Base-by-base conservation (phyloP, 1,284 basidiomycete species). In the Waitea zeae region DNA sequence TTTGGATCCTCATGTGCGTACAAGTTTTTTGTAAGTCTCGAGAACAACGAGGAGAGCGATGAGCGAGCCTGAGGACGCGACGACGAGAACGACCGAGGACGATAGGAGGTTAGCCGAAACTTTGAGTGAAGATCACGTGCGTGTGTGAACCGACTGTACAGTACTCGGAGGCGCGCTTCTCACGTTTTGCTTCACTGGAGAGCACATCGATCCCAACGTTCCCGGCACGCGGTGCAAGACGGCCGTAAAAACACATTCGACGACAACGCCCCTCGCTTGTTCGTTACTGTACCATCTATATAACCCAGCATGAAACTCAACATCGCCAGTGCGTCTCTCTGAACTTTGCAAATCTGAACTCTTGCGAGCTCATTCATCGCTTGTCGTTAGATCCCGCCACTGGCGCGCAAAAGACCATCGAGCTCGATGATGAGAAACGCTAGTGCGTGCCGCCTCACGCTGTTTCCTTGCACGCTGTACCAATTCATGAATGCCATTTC, bases 401-500 rank as follows among this genome's bases (percentile, higher is more conserved):
- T 45, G 92, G 90, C 59, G 80, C 82, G 52, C 93, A 96, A 80
- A 98, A 97, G 72, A 75, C 79, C 53, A 64, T 95, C 67, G 88
- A 92, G 58, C 59, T 92, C 57, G 88, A 96, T 51, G 87, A 95
- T 59, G 89, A 95, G 66, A 80, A 73, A 56, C 71, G 76, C 65
- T 81, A 66, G 81, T 88, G 57, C 56, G 82, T 60, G 30, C 40
- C 7, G 32, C 9, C 7, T 15, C 3, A 7, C 15, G 7, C 9
- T 7, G 6, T 11, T 15, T 11, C 14, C 6, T 7, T 9, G 29
- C 15, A 11, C 29, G 15, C 11, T 14, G 29, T 30, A 11, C 29
- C 14, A 12, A 17, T 12, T 14, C 9, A 6, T 17, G 11, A 35
- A 11, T 15, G 9, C 22, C 39, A 26, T 31, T 37, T 13, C 49